phyloP scores from a whole-genome alignment of 345 rosid genomes.

The Boechera divaricarpa region DNA sequence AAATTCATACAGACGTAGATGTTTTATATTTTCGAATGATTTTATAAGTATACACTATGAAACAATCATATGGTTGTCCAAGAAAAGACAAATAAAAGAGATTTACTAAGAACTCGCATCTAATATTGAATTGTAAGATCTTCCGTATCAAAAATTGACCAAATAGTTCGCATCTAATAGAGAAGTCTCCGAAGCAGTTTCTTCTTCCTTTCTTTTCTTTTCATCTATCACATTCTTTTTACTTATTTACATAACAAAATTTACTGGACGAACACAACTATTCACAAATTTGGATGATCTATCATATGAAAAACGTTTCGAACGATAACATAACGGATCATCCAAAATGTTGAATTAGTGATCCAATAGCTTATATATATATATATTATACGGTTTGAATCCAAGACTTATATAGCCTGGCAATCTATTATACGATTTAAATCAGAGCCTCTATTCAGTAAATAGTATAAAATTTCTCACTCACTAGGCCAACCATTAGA shows the following conservation, averaged over 20 bases:
- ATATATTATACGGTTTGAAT: background rate
- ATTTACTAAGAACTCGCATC: background rate
- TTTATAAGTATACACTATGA: background rate
- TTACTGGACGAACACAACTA: background rate
- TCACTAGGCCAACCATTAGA: background rate
- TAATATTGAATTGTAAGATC: constrained; percentile 30
- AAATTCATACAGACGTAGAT: background rate
- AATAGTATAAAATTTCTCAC: background rate
- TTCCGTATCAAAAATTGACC: constrained; percentile 28
- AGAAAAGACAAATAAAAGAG: background rate
- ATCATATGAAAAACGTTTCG: background rate
- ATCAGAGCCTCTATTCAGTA: background rate
- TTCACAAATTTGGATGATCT: background rate
- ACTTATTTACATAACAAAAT: background rate
- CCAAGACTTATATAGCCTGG: background rate
- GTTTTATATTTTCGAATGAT: background rate
- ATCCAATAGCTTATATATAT: background rate
- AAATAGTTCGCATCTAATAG: constrained; percentile 18
- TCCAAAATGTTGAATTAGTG: background rate
- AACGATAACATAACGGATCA: background rate
- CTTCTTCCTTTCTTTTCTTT: background rate
- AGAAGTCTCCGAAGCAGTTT: constrained; percentile 40
- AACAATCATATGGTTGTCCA: constrained; percentile 24
- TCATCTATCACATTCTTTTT: background rate
- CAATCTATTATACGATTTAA: background rate